Evolutionary conservation across 257 asterid species (phyloP).

Genomic region (Salvia rosmarinus): DNA sequence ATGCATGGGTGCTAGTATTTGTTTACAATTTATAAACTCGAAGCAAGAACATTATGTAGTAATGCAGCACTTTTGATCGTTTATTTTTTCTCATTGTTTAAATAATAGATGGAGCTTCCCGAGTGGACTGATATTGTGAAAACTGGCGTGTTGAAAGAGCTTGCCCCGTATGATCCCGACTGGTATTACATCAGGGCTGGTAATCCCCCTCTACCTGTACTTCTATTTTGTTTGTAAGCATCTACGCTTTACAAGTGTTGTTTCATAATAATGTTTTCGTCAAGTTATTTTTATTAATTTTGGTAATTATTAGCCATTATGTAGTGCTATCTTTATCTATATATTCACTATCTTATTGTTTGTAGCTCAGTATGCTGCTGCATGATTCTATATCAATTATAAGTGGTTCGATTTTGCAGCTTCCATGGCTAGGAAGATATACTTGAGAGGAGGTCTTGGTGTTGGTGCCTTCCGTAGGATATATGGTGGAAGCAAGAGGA

Average conservation of each 20-base stretch:
- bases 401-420: conserved; percentile 44
- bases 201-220: conserved; percentile 23
- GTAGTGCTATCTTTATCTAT: no score
- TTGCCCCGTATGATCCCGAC: conserved; percentile 93
- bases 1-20: not conserved
- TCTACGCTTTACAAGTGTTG: no score
- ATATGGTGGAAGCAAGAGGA: conserved; percentile 98
- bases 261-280: no score
- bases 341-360: no score
- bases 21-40: no score
- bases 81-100: not conserved
- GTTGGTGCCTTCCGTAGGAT: conserved; percentile 87
- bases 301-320: no score
- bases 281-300: no score
- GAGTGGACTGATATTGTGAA: conserved; percentile 94
- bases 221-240: not conserved
- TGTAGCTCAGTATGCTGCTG: not conserved
- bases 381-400: not conserved
- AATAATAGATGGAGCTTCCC: conserved; percentile 80
- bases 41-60: no score
- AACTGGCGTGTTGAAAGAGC: conserved; percentile 83
- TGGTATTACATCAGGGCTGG: conserved; percentile 98
- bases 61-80: not conserved
- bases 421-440: conserved; percentile 93
- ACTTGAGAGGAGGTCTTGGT: conserved; percentile 88